Base-by-base conservation (phyloP, 106 monocot species). In the Dendrobium chrysotoxum region DNA sequence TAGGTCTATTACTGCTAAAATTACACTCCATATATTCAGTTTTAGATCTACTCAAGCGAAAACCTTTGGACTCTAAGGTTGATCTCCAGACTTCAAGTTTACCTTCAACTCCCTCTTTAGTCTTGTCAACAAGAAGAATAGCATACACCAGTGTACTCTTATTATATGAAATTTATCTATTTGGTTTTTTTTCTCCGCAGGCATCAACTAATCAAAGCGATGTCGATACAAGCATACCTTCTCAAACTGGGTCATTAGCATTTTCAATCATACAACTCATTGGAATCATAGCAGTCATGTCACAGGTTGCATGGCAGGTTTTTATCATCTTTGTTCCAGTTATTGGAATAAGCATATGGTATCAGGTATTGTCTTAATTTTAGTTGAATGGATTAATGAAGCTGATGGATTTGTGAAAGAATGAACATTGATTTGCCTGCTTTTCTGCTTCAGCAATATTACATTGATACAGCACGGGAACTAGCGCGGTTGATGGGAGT, bases 241-340 rank as follows among this genome's bases (percentile, higher is more conserved):
- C 35, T 38, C 86, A 85, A 77, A 80, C 87, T 73, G 91, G 81
- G n/a, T 73, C 83, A 25, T 86, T 88, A 82, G 92, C 89, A 17
- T 90, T 98, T 87, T 78, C 92, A 31, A 40, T 89, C 35, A 98
- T 98, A 78, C 95, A 95, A 78, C 85, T 95, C 17, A 53, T 98
- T 38, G 94, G 94, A 40, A 91, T 88, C 75, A 86, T 98, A 54
- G 82, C 83, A 66, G 89, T 98, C 38, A 98, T 98, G 91, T 98
- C 95, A 21, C 95, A 92, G 61, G 92, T 95, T 73, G 91, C 92
- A 35, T 98, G 98, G 95, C 95, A 95, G 82, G 86, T 98, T 23
- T 93, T 95, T 57, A 40, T 91, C 23, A 77, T 99, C 20, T 99
- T 95, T 68, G 58, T 98, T 45, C 98, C 98, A 38, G 89, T 92